A percentile compares a stretch with the other conserved stretches of the same genome.
These are phyloP conservation scores for Elsinoe batatas DNA, from an alignment of 2,329 filamentous ascomycete genomes.

Conservation along the genomic window DNA sequence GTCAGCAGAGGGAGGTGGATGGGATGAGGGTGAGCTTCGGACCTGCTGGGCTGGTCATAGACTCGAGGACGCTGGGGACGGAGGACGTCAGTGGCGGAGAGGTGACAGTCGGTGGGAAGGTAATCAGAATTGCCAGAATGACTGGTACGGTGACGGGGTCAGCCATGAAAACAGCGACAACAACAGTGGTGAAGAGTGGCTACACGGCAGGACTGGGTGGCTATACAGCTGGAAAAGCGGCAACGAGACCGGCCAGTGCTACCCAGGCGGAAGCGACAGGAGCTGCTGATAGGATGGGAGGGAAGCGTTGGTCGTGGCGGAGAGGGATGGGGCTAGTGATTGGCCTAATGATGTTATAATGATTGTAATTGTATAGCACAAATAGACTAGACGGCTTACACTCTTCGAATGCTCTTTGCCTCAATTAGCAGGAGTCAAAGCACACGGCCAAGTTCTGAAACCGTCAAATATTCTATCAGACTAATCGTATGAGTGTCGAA, in stretches of 20 bases:
- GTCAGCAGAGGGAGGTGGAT: background rate
- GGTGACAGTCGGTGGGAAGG: background rate
- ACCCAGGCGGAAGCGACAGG: background rate
- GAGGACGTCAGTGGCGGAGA: background rate
- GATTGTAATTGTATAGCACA: background rate
- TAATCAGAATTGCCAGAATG: background rate
- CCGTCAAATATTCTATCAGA: no score
- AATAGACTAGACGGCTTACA: background rate
- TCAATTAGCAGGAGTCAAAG: no score
- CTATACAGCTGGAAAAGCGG: background rate
- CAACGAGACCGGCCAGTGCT: background rate
- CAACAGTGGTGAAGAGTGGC: no score
- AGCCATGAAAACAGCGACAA: no score
- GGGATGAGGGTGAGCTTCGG: background rate
- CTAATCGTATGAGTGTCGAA: background rate
- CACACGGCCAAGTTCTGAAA: no score
- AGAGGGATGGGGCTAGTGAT: background rate
- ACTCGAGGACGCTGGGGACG: background rate
- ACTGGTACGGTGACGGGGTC: no score
- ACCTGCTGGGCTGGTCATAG: background rate
- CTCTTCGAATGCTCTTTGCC: no score
- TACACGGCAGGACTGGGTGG: background rate
- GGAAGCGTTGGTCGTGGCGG: background rate
- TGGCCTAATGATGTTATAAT: background rate
- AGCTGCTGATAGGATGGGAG: background rate